phyloP scores from a whole-genome alignment of 495 filamentous ascomycete species.

The Aspergillus asperescens region DNA sequence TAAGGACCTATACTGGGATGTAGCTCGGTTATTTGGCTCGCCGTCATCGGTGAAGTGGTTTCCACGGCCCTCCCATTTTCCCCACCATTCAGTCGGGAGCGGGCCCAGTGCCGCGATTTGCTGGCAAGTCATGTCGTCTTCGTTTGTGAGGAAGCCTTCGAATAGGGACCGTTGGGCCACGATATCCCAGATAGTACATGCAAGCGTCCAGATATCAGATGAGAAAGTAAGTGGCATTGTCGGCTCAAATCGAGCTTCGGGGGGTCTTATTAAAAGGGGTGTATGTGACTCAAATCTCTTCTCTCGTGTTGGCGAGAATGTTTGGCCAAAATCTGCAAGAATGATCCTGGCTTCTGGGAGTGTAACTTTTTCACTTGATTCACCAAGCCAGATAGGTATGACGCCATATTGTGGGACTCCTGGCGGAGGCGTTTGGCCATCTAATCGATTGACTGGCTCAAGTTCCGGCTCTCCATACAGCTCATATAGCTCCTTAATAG shows the following conservation, averaged over 20 bases:
- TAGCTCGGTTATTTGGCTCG: constrained; percentile 18
- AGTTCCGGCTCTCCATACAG: constrained; percentile 25
- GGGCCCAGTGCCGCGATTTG: constrained; percentile 31
- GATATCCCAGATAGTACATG: too few species aligned
- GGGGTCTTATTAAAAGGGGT: constrained; percentile 28
- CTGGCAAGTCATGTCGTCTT: constrained; percentile 33
- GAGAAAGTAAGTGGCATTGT: constrained; percentile 25
- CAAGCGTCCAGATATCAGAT: constrained; percentile 20
- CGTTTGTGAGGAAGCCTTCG: constrained; percentile 6
- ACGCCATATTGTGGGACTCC: constrained; percentile 22
- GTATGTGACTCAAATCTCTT: constrained; percentile 25
- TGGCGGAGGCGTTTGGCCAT: constrained; percentile 20
- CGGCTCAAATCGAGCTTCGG: constrained; percentile 31
- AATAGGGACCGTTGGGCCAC: too few species aligned
- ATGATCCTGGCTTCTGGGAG: constrained; percentile 30
- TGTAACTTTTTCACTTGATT: constrained; percentile 25
- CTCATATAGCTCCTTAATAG: constrained; percentile 25
- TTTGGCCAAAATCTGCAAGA: constrained; percentile 36
- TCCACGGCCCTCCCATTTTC: constrained; percentile 15
- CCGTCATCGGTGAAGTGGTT: background rate
- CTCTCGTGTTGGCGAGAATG: constrained; percentile 30
- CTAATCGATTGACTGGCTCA: constrained; percentile 25
- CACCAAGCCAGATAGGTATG: constrained; percentile 27
- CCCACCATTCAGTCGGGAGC: constrained; percentile 31
- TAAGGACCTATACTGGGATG: constrained; percentile 3